Evolutionary conservation across 441 rosid species (phyloP).

Genomic region (Croton laevigatus): DNA sequence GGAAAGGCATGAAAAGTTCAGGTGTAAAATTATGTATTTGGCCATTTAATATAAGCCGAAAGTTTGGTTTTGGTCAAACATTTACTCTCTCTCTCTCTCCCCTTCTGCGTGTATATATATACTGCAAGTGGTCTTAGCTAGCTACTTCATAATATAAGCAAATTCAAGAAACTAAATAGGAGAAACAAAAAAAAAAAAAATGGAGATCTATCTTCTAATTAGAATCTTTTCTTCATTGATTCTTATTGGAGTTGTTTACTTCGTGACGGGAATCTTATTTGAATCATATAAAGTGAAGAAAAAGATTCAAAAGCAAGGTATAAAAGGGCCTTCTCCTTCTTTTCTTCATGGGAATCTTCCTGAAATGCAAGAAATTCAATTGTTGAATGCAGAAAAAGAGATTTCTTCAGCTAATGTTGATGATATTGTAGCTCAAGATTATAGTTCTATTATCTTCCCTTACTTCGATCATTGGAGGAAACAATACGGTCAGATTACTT

Average conservation of each 20-base stretch:
- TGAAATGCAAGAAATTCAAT: slow-evolving; percentile 63
- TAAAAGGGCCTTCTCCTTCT: slow-evolving; percentile 64
- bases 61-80: slow-evolving; percentile 8
- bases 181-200: background rate
- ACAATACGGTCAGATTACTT: slow-evolving; percentile 46
- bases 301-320: slow-evolving; percentile 56
- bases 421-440: slow-evolving; percentile 52
- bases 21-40: no score
- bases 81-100: background rate
- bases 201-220: background rate
- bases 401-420: slow-evolving; percentile 13
- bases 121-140: background rate
- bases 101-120: background rate
- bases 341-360: slow-evolving; percentile 55
- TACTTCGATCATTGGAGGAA: slow-evolving; percentile 74
- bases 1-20: no score
- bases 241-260: background rate
- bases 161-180: background rate
- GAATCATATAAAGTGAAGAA: slow-evolving; percentile 38
- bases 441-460: slow-evolving; percentile 66
- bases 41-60: background rate
- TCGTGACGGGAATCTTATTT: slow-evolving; percentile 25
- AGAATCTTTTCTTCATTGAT: background rate
- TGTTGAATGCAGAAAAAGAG: slow-evolving; percentile 13
- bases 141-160: background rate